Evolutionary conservation across 2,329 filamentous ascomycete genomes (phyloP).

Genomic region (Trichophyton equinum): DNA sequence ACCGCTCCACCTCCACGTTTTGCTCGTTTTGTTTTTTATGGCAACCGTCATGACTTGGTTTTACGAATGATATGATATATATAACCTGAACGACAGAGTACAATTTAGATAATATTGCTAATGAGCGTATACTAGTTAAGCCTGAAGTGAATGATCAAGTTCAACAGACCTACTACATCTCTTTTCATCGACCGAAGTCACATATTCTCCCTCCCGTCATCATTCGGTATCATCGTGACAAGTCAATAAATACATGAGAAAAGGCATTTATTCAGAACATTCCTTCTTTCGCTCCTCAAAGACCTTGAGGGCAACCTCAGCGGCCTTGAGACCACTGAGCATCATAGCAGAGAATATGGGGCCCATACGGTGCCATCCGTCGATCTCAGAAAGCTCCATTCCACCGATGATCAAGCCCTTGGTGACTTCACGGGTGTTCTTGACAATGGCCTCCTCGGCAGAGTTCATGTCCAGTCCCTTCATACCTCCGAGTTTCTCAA

Average conservation of each 20-base stretch:
- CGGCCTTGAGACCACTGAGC: constrained; percentile 76
- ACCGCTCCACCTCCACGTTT: not conserved
- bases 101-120: constrained; percentile 1
- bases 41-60: not conserved
- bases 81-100: not conserved
- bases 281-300: constrained; percentile 62
- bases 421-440: constrained; percentile 75
- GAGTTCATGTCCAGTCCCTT: constrained; percentile 83
- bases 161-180: not conserved
- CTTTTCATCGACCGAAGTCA: not conserved
- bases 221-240: not conserved
- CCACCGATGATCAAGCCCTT: constrained; percentile 85
- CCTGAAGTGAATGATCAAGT: not conserved
- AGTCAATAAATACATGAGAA: not conserved
- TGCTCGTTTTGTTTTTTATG: not conserved
- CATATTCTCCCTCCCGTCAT: not conserved
- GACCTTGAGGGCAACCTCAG: constrained; percentile 63
- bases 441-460: constrained; percentile 88
- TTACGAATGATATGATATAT: not conserved
- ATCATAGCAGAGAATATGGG: constrained; percentile 86
- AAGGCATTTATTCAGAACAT: constrained; percentile 42
- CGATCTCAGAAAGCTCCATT: constrained; percentile 85
- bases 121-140: not conserved
- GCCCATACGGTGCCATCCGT: constrained; percentile 84
- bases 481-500: constrained; percentile 82